Evolutionary conservation across 257 asterid species (phyloP).

Genomic region (Penstemon barbatus): DNA sequence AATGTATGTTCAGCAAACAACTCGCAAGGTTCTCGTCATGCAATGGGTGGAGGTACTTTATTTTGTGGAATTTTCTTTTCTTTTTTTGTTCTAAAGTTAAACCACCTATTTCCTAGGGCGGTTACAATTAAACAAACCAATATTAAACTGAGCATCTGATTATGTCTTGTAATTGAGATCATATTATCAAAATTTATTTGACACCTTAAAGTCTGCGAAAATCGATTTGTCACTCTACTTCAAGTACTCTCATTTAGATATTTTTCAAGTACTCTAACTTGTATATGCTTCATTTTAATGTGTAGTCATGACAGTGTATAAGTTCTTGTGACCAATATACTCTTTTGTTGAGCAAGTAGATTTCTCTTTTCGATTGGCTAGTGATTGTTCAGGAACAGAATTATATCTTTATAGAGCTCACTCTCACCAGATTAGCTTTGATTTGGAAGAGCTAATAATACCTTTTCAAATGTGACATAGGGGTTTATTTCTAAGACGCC

Average conservation of each 20-base stretch:
- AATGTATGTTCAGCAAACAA: slow-evolving; percentile 72
- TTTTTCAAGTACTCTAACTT: slow-evolving; percentile 7
- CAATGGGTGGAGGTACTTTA: slow-evolving; percentile 87
- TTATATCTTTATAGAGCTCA: slow-evolving; percentile 9
- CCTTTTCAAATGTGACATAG: background rate
- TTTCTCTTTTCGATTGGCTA: slow-evolving; percentile 12
- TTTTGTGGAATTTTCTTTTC: background rate
- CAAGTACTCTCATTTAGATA: background rate
- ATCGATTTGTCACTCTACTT: slow-evolving; percentile 11
- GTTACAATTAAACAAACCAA: background rate
- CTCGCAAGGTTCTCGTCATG: slow-evolving; percentile 88
- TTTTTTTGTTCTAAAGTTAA: slow-evolving; percentile 16
- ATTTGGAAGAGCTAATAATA: slow-evolving; percentile 3
- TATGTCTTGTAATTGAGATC: slow-evolving; percentile 20
- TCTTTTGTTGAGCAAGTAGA: slow-evolving; percentile 15
- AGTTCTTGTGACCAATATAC: background rate
- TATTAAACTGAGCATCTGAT: background rate
- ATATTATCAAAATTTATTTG: background rate
- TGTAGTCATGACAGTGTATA: slow-evolving; percentile 4
- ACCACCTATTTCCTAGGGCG: slow-evolving; percentile 8
- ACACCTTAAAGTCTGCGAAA: background rate
- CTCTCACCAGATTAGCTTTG: slow-evolving; percentile 4
- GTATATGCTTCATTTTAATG: slow-evolving; percentile 6
- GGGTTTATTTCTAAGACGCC: slow-evolving; percentile 22
- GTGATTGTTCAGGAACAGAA: slow-evolving; percentile 13